Percentiles rank a stretch among this genome's conserved stretches.
Evolutionary conservation across 345 rosid genomes (phyloP).

Genomic region (Ailanthus altissimus): DNA sequence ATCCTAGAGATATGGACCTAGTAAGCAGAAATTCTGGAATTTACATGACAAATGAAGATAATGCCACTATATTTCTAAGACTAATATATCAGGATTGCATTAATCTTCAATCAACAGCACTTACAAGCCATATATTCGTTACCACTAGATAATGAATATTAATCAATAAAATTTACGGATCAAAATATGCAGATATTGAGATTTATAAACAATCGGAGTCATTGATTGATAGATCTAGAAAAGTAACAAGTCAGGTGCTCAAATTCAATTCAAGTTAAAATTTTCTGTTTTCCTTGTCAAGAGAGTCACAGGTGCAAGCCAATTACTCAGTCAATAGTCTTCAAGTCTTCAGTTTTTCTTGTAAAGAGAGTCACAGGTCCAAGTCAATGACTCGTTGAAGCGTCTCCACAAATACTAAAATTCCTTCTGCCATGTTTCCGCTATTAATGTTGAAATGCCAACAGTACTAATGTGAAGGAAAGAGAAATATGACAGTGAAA

Average conservation of each 20-base stretch:
- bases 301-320: neutral
- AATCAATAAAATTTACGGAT: neutral
- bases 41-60: neutral
- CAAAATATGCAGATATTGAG: neutral
- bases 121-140: neutral
- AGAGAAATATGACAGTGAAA: neutral
- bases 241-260: neutral
- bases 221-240: neutral
- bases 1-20: neutral
- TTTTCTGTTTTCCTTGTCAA: neutral
- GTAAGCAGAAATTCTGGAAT: neutral
- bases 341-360: neutral
- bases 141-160: neutral
- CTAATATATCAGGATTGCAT: neutral
- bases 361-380: neutral
- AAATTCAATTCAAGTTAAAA: neutral
- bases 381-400: neutral
- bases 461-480: neutral
- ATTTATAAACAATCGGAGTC: neutral
- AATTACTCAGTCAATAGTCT: neutral
- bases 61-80: neutral
- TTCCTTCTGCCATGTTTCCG: neutral
- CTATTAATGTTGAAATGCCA: neutral
- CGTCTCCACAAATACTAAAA: neutral
- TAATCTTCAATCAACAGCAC: neutral